phyloP scores from a whole-genome alignment of 129 eudicot species.

The Tagetes erecta region DNA sequence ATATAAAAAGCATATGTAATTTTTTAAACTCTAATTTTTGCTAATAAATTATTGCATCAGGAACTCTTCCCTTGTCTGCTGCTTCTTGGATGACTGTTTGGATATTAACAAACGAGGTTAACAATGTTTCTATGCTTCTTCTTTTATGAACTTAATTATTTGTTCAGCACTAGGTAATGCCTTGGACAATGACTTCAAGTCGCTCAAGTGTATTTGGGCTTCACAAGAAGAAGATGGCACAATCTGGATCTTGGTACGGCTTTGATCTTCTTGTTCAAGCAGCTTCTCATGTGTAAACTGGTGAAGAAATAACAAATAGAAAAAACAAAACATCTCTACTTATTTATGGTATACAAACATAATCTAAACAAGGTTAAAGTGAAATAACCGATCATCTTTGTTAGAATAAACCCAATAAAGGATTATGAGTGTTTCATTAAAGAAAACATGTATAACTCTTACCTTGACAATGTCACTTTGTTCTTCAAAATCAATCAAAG shows the following conservation, averaged over 20 bases:
- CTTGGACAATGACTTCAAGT: not conserved
- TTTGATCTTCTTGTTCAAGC: conserved; percentile 18
- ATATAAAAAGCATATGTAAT: not conserved
- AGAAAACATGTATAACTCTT: too few relatives aligned
- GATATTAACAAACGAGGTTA: too few relatives aligned
- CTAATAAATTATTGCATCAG: not conserved
- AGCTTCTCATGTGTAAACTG: conserved; percentile 11
- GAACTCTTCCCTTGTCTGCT: not conserved
- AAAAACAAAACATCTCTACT: too few relatives aligned
- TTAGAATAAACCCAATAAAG: not conserved
- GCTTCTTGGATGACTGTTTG: not conserved
- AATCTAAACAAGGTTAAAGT: not conserved
- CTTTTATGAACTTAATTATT: conserved; percentile 5
- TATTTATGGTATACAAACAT: not conserved
- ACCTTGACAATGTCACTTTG: not conserved
- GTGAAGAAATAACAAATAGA: not conserved
- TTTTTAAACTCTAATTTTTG: too few relatives aligned
- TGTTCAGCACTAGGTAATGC: not conserved
- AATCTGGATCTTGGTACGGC: conserved; percentile 4
- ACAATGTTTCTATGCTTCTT: not conserved
- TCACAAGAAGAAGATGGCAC: not conserved
- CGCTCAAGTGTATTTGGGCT: not conserved
- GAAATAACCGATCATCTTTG: not conserved
- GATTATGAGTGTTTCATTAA: too few relatives aligned
- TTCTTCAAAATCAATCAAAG: not conserved